These are phyloP conservation scores for Trapa bicornis DNA, from an alignment of 345 rosid genomes.

Conservation along the genomic window DNA sequence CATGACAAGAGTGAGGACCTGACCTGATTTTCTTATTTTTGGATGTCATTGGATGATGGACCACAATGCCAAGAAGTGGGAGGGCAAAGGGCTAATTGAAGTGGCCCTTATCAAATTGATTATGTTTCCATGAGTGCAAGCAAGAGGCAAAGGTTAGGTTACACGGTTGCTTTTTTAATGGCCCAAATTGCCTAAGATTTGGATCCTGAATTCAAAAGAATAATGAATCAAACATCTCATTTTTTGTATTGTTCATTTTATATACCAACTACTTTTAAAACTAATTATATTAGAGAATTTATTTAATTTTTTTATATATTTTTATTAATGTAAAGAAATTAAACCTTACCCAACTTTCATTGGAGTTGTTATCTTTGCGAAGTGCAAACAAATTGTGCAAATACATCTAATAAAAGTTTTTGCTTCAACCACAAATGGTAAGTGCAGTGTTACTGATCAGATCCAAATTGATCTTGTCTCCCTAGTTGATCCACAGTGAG, in stretches of 20 bases:
- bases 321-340: too few relatives aligned
- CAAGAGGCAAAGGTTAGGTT: not conserved
- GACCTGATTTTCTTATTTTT: too few relatives aligned
- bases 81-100: not conserved
- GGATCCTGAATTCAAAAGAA: not conserved
- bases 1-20: too few relatives aligned
- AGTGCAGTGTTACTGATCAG: not conserved
- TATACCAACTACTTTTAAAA: too few relatives aligned
- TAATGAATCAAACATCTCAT: too few relatives aligned
- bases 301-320: too few relatives aligned
- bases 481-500: not conserved
- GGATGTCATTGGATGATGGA: too few relatives aligned
- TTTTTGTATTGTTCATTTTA: too few relatives aligned
- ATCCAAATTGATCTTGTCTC: not conserved
- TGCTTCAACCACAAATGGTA: not conserved
- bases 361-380: too few relatives aligned
- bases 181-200: not conserved
- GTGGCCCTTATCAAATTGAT: not conserved
- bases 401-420: not conserved
- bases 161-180: not conserved
- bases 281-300: too few relatives aligned
- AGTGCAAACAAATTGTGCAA: not conserved
- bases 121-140: not conserved
- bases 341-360: too few relatives aligned
- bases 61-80: not conserved